A percentile compares a stretch with the other conserved stretches of the same genome.
phyloP scores from a whole-genome alignment of 306 rosid genomes.

The Spatholobus suberectus region DNA sequence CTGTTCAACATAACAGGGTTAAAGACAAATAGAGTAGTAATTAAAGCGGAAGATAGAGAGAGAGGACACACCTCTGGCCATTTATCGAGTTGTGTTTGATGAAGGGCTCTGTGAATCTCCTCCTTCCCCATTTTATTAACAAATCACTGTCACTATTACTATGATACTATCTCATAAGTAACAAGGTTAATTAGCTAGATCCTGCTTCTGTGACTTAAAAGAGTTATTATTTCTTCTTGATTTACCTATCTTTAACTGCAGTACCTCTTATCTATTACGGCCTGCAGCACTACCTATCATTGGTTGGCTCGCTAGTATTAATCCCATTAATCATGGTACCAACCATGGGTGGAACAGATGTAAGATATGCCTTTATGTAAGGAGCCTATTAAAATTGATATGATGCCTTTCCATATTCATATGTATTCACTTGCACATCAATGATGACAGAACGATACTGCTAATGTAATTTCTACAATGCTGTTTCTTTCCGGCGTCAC shows the following conservation, averaged over 20 bases:
- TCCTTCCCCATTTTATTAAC: not conserved
- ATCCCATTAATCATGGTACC: conserved; percentile 82
- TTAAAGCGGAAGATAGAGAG: not conserved
- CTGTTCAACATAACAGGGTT: not conserved
- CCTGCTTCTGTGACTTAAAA: conserved; percentile 26
- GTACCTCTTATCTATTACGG: conserved; percentile 77
- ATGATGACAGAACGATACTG: conserved; percentile 79
- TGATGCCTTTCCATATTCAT: conserved; percentile 2
- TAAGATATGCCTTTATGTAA: conserved; percentile 50
- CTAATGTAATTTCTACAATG: conserved; percentile 88
- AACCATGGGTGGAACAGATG: conserved; percentile 87
- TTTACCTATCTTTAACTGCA: conserved; percentile 57
- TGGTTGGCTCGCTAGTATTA: conserved; percentile 88
- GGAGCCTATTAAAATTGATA: conserved; percentile 13
- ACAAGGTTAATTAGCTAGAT: conserved; percentile 17
- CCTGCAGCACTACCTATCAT: conserved; percentile 88
- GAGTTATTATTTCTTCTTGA: conserved; percentile 3
- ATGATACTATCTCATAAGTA: not conserved
- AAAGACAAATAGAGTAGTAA: not conserved
- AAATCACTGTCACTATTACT: not conserved
- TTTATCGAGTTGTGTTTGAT: not conserved
- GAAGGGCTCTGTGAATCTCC: not conserved
- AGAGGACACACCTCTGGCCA: not conserved
- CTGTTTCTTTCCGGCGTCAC: conserved; percentile 88
- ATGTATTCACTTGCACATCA: conserved; percentile 17